phyloP scores from a whole-genome alignment of 2,329 filamentous ascomycete species.

The Eutypella sp. region DNA sequence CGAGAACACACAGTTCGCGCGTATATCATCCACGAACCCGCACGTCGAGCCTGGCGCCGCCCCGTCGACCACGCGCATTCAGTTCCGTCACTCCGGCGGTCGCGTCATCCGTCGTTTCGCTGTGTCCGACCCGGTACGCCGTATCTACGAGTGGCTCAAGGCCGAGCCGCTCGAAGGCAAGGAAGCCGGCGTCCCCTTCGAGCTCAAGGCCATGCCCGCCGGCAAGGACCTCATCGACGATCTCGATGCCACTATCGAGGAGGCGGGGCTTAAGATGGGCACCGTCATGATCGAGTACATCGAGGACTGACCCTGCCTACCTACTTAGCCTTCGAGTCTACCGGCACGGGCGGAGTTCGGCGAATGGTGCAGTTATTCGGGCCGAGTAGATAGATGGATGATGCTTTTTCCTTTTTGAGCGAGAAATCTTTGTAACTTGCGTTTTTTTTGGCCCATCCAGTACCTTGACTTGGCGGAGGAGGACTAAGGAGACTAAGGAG shows the following conservation, averaged over 20 bases:
- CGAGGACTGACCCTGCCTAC: conserved; percentile 46
- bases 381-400: too few species aligned
- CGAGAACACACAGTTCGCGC: conserved; percentile 58
- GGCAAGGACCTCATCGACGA: conserved; percentile 77
- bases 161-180: conserved; percentile 78
- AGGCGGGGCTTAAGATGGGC: conserved; percentile 83
- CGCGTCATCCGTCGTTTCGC: conserved; percentile 84
- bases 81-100: conserved; percentile 82
- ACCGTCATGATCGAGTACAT: conserved; percentile 94
- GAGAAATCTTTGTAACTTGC: too few species aligned
- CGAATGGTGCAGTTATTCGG: too few species aligned
- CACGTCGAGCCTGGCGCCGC: conserved; percentile 73
- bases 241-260: conserved; percentile 69
- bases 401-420: too few species aligned
- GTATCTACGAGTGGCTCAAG: conserved; percentile 96
- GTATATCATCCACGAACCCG: conserved; percentile 66
- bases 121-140: conserved; percentile 68
- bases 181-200: conserved; percentile 66
- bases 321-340: too few species aligned
- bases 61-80: conserved; percentile 77
- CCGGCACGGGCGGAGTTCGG: too few species aligned
- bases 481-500: too few species aligned
- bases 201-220: conserved; percentile 73
- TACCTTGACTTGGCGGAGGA: too few species aligned
- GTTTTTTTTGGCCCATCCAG: too few species aligned